A percentile compares a stretch with the other conserved stretches of the same genome.
These are phyloP conservation scores for Paramecium sonneborni DNA, from an alignment of 73 alveolate species.

Conservation along the genomic window DNA sequence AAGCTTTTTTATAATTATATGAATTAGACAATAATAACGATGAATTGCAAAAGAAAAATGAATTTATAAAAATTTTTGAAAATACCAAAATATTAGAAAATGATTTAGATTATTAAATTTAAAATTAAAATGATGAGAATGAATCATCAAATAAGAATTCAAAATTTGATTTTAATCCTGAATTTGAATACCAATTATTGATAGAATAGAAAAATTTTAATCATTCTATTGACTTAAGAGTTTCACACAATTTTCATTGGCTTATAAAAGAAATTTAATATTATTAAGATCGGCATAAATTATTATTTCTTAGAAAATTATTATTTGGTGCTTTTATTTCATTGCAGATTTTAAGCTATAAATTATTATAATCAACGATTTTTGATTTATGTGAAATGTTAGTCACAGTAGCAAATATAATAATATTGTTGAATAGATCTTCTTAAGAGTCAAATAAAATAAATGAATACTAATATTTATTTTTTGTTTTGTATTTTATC, in stretches of 20 bases:
- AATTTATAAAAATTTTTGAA: too few species aligned
- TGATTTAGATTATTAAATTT: too few species aligned
- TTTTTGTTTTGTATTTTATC: not conserved
- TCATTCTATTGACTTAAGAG: not conserved
- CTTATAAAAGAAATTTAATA: not conserved
- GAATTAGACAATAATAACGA: not conserved
- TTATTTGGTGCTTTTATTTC: not conserved
- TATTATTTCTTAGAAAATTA: not conserved
- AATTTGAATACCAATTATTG: not conserved
- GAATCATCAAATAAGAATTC: too few species aligned
- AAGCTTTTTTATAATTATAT: not conserved
- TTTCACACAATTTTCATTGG: not conserved
- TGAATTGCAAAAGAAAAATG: too few species aligned
- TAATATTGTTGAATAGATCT: not conserved
- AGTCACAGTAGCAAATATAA: not conserved
- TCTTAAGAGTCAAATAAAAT: not conserved
- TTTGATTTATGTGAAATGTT: not conserved
- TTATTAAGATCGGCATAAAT: not conserved
- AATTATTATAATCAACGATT: not conserved
- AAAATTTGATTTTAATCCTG: not conserved
- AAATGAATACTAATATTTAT: not conserved
- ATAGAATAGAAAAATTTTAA: too few species aligned
- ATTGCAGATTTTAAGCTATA: not conserved
- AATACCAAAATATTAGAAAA: too few species aligned
- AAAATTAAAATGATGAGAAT: too few species aligned